Percentiles rank a stretch among this genome's conserved stretches.
Conservation (phyloP, 2,329 filamentous ascomycete species). For the Aspergillus neotritici region DNA sequence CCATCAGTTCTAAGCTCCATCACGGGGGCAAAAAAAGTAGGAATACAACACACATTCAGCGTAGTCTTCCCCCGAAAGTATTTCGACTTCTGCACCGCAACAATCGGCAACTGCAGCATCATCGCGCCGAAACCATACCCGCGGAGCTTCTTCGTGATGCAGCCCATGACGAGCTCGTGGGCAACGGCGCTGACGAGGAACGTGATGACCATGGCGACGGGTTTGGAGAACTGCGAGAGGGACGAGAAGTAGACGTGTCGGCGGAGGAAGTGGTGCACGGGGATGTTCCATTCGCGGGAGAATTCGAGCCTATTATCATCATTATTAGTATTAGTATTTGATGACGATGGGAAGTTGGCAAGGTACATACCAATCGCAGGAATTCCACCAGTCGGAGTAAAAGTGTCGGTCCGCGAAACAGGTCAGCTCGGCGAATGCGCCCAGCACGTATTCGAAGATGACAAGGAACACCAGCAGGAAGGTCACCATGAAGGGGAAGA, state of each 20-base stretch:
- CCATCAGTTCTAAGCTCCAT: slow-evolving; percentile 1
- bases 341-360: not conserved
- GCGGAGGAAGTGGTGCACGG: slow-evolving; percentile 90
- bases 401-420: slow-evolving; percentile 91
- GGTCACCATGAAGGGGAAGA: slow-evolving; percentile 96
- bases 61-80: slow-evolving; percentile 70
- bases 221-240: slow-evolving; percentile 67
- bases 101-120: slow-evolving; percentile 94
- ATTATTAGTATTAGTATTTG: not conserved
- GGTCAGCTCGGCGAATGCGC: slow-evolving; percentile 90
- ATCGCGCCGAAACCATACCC: slow-evolving; percentile 92
- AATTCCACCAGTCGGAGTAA: slow-evolving; percentile 71
- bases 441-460: slow-evolving; percentile 95
- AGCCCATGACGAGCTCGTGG: slow-evolving; percentile 95
- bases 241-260: slow-evolving; percentile 89
- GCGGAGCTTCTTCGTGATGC: slow-evolving; percentile 92
- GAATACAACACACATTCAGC: slow-evolving; percentile 54
- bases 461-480: slow-evolving; percentile 94
- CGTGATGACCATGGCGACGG: slow-evolving; percentile 77
- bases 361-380: slow-evolving; percentile 41
- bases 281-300: slow-evolving; percentile 94
- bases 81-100: slow-evolving; percentile 77
- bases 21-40: not conserved
- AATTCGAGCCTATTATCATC: slow-evolving; percentile 68
- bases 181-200: slow-evolving; percentile 85